Evolutionary conservation across 805 yeast genomes (phyloP).

Genomic region (Komagataella pseudopastoris): DNA sequence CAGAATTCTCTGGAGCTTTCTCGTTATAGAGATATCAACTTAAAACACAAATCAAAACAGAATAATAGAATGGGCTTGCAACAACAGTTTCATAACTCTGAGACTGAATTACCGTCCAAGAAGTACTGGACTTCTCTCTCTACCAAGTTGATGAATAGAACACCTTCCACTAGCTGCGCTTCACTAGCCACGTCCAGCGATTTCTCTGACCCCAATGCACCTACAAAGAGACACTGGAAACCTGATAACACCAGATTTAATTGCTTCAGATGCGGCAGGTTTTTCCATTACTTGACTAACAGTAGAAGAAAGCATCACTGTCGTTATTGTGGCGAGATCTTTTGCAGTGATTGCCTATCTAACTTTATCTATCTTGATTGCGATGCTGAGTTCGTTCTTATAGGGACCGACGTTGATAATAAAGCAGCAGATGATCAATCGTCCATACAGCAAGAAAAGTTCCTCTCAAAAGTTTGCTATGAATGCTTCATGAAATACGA

Average conservation of each 20-base stretch:
- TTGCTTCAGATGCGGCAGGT: conserved; percentile 56
- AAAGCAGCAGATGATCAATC: conserved; percentile 4
- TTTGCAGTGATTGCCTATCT: conserved; percentile 22
- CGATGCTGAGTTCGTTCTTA: conserved; percentile 20
- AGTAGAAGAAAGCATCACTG: conserved; percentile 30
- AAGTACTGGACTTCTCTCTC: neutral
- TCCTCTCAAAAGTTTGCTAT: conserved; percentile 20
- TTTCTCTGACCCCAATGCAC: conserved; percentile 9
- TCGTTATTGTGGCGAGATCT: conserved; percentile 25
- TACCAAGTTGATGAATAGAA: neutral
- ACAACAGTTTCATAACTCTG: neutral
- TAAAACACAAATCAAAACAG: neutral
- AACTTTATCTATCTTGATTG: conserved; percentile 20
- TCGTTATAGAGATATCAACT: neutral
- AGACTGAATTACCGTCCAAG: neutral
- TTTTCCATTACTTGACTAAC: conserved; percentile 68
- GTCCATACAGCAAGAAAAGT: conserved; percentile 9
- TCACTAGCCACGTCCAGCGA: neutral
- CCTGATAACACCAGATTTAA: conserved; percentile 51
- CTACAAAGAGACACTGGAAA: conserved; percentile 58
- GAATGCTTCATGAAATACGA: conserved; percentile 20
- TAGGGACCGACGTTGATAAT: conserved; percentile 6
- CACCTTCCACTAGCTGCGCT: neutral
- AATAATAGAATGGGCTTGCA: neutral
- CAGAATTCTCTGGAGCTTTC: neutral